These are phyloP conservation scores for Neurospora tetraspora DNA, from an alignment of 495 filamentous ascomycete species.

Conservation along the genomic window DNA sequence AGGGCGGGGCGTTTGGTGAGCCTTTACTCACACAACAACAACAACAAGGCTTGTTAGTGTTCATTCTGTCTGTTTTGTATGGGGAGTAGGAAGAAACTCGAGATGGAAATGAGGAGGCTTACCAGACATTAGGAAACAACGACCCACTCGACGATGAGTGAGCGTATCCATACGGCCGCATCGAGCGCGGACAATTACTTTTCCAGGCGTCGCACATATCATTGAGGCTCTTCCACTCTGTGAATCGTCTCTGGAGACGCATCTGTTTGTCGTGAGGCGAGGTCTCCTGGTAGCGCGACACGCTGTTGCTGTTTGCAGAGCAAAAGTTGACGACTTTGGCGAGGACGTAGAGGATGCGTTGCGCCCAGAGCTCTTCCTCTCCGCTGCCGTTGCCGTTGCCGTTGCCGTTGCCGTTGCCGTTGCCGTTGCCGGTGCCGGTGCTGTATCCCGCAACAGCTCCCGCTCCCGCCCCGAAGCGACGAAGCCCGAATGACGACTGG, in stretches of 20 bases:
- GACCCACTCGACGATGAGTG: slow-evolving; percentile 59
- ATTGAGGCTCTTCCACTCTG: slow-evolving; percentile 71
- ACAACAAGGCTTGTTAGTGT: slow-evolving; percentile 7
- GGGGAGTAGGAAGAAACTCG: too few relatives aligned
- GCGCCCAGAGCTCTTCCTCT: slow-evolving; percentile 80
- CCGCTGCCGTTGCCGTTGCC: slow-evolving; percentile 52
- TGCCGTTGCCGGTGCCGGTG: slow-evolving; percentile 48
- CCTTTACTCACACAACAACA: too few relatives aligned
- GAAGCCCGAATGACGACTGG: slow-evolving; percentile 53
- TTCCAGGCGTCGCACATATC: slow-evolving; percentile 74
- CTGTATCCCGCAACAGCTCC: background rate
- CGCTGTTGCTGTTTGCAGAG: slow-evolving; percentile 32
- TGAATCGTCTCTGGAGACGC: slow-evolving; percentile 50
- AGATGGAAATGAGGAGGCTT: slow-evolving; percentile 20
- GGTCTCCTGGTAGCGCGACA: slow-evolving; percentile 48
- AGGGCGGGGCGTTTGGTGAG: slow-evolving; percentile 73
- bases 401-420: slow-evolving; percentile 51
- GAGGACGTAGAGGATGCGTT: slow-evolving; percentile 82
- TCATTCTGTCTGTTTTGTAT: too few relatives aligned
- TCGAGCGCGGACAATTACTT: slow-evolving; percentile 63
- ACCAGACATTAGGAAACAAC: slow-evolving; percentile 82
- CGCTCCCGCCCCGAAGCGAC: slow-evolving; percentile 47
- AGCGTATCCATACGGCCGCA: slow-evolving; percentile 76
- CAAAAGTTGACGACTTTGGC: slow-evolving; percentile 83
- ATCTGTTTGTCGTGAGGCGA: slow-evolving; percentile 52